Base-by-base conservation (phyloP, 176 grass and related monocot genomes). In the Aegilops sharonensis region DNA sequence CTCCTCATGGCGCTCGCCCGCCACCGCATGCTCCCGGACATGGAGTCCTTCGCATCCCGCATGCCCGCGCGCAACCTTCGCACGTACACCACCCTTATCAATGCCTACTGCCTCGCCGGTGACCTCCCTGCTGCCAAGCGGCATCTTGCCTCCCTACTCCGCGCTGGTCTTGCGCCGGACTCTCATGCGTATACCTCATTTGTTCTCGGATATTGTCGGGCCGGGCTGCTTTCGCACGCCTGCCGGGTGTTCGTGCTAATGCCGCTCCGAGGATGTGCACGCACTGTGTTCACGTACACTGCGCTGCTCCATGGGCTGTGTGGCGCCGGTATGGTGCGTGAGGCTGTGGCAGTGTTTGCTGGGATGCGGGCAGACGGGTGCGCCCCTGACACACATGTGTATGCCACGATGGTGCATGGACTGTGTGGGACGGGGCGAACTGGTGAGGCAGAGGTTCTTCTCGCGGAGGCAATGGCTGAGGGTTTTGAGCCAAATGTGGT, bases 41-140 rank as follows among this genome's bases (percentile, higher is more conserved):
- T 94, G 95, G 91, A 94, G 85, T 88, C 83, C 32, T 78, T 97
- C 43, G 88, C 88, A 11, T 54, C 68, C 50, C 82, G 84, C 75
- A 91, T 97, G 89, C 87, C 87, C 35, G 54, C 57, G n/a, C 90
- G 86, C 50, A 93, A 93, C 84, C 68, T 94, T 36, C 89, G 61
- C 83, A 94, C 92, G 21, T 94, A 94, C 64, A 94, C 93, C 71
- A 94, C 89, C 25, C 91, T 97, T 78, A 91, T 94, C 81, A 94
- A 97, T 86, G 90, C 89, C n/a, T 85, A 91, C 77, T 97, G 95
- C 80, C 91, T 91, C 85, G 84, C 89, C 47, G 90, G 90, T 60
- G 85, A 94, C 75, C 64, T 97, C 82, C 83, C 63, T 11, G 79
- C 88, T 34, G 95, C 95, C 8, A 94, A 94, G 85, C 42, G 84